Percentiles rank a stretch among this genome's conserved stretches.
Conservation (phyloP, 2,329 filamentous ascomycete species). For the Ophiosphaerella herpotricha region DNA sequence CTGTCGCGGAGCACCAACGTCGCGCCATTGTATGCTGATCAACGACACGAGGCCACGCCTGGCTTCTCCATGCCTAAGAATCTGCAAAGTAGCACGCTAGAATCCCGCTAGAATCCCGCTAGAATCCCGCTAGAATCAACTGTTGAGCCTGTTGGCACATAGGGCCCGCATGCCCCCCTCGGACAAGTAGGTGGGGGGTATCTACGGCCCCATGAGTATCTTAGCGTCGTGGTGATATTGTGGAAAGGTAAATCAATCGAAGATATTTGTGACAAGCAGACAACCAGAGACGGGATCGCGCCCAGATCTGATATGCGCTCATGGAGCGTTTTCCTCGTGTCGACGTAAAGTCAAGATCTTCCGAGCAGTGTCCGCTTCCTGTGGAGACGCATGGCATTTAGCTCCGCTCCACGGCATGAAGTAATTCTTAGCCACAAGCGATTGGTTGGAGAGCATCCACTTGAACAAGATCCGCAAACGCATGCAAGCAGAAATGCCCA, state of each 20-base stretch:
- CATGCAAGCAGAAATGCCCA: background rate
- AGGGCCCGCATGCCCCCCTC: background rate
- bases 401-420: no score
- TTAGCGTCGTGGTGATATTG: background rate
- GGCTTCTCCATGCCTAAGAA: background rate
- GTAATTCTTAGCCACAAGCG: background rate
- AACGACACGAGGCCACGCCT: background rate
- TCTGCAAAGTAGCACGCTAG: slow-evolving; percentile 26
- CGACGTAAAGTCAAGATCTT: no score
- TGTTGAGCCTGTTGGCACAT: slow-evolving; percentile 4
- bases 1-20: slow-evolving; percentile 1
- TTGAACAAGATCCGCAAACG: background rate
- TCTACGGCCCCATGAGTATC: background rate
- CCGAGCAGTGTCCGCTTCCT: no score
- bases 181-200: slow-evolving; percentile 1
- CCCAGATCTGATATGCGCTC: no score
- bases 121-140: slow-evolving; percentile 7
- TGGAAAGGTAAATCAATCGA: no score
- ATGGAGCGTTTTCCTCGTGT: no score
- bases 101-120: slow-evolving; percentile 13
- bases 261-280: no score
- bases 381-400: no score
- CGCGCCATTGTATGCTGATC: background rate
- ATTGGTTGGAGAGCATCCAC: background rate
- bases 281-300: background rate